A percentile compares a stretch with the other conserved stretches of the same genome.
These are phyloP conservation scores for Aspergillus olivimuriae DNA, from an alignment of 495 filamentous ascomycete genomes.

Conservation along the genomic window DNA sequence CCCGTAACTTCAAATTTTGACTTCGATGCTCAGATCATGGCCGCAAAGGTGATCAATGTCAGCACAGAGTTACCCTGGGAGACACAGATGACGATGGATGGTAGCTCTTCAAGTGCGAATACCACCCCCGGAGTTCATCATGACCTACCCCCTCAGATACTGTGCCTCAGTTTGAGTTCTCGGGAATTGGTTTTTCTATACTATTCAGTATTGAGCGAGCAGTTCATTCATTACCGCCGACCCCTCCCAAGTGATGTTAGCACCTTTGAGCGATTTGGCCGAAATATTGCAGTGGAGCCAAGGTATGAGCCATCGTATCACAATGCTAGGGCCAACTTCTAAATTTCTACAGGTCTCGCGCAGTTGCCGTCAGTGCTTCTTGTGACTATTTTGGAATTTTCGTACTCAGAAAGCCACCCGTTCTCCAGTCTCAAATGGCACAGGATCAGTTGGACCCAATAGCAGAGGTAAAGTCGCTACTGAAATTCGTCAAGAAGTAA, in stretches of 20 bases:
- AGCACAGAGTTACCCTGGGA: slow-evolving; percentile 28
- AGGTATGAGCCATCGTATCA: slow-evolving; percentile 32
- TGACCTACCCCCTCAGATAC: slow-evolving; percentile 63
- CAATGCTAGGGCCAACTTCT: not conserved
- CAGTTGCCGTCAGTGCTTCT: slow-evolving; percentile 58
- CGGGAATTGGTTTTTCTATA: slow-evolving; percentile 69
- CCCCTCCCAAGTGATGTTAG: slow-evolving; percentile 51
- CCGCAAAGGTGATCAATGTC: slow-evolving; percentile 39
- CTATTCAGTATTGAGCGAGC: slow-evolving; percentile 39
- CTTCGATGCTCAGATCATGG: slow-evolving; percentile 57
- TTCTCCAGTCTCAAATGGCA: slow-evolving; percentile 31
- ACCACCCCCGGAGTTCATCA: slow-evolving; percentile 6
- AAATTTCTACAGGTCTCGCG: slow-evolving; percentile 46
- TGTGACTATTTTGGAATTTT: slow-evolving; percentile 55
- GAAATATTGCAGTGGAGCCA: slow-evolving; percentile 79
- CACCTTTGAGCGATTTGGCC: slow-evolving; percentile 57
- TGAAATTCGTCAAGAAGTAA: too few species aligned
- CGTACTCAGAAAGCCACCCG: slow-evolving; percentile 22
- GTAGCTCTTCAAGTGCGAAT: slow-evolving; percentile 5
- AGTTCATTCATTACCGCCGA: slow-evolving; percentile 54
- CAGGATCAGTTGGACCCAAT: slow-evolving; percentile 30
- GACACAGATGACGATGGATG: slow-evolving; percentile 19
- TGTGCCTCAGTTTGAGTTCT: slow-evolving; percentile 64
- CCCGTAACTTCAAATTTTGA: slow-evolving; percentile 67
- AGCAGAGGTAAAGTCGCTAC: slow-evolving; percentile 23